Evolutionary conservation across 345 rosid species (phyloP).

Genomic region (Rhodamnia rubescens): DNA sequence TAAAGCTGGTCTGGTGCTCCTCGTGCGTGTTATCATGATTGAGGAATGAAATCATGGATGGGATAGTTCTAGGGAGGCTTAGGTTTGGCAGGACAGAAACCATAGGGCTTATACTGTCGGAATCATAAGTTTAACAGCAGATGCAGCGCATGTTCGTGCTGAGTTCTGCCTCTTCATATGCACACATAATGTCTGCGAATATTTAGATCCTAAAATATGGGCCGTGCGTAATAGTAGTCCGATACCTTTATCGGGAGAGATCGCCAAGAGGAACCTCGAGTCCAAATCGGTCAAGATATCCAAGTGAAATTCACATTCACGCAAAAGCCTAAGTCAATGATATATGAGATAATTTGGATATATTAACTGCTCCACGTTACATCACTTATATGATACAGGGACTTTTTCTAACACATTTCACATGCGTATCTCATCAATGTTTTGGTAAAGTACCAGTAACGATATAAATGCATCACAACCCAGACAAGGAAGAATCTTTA

Average conservation of each 20-base stretch:
- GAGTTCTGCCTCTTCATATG: neutral
- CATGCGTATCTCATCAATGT: neutral
- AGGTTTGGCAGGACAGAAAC: neutral
- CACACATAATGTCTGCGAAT: neutral
- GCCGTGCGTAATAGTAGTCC: no score
- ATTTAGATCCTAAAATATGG: neutral
- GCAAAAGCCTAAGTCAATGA: no score
- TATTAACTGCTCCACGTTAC: no score
- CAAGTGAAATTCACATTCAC: no score
- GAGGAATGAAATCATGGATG: neutral
- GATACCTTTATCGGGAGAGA: no score
- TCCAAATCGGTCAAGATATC: no score
- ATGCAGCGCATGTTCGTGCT: neutral
- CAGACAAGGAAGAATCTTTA: neutral
- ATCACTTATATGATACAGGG: no score
- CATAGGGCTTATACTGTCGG: neutral
- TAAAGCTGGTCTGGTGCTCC: neutral
- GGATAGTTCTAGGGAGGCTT: neutral
- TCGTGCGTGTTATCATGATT: neutral
- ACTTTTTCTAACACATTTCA: no score
- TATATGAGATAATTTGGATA: no score
- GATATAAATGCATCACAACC: neutral
- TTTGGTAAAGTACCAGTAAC: neutral
- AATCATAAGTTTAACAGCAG: neutral
- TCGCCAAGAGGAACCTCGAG: accelerated